A percentile compares a stretch with the other conserved stretches of the same genome.
These are phyloP conservation scores for Boletus holoroseus DNA, from an alignment of 1,284 basidiomycete genomes.

Conservation along the genomic window DNA sequence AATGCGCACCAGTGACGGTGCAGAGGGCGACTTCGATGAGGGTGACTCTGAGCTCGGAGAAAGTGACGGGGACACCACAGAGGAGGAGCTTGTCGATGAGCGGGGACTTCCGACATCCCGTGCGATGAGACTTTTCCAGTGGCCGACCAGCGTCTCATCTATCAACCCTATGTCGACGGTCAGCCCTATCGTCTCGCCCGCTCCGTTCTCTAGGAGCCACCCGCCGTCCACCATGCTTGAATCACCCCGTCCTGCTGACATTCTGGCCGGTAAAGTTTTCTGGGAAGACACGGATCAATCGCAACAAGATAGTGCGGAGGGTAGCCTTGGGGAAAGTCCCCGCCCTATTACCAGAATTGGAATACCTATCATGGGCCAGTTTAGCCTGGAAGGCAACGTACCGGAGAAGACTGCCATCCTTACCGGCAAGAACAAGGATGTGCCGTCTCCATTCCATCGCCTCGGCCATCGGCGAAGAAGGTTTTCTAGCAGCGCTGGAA, in stretches of 20 bases:
- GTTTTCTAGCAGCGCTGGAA: constrained; percentile 31
- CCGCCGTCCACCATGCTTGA: constrained; percentile 33
- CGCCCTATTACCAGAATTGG: constrained; percentile 24
- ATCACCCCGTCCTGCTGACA: constrained; percentile 58
- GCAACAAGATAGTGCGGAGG: constrained; percentile 34
- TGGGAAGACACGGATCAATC: constrained; percentile 43
- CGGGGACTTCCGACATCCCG: constrained; percentile 66
- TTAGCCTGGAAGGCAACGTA: constrained; percentile 35
- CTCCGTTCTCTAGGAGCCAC: constrained; percentile 34
- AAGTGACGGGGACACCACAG: constrained; percentile 59
- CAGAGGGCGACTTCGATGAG: constrained; percentile 31
- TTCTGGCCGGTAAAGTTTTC: constrained; percentile 53
- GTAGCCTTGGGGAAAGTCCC: constrained; percentile 24
- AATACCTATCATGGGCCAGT: constrained; percentile 54
- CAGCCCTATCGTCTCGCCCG: constrained; percentile 48
- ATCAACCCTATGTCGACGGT: constrained; percentile 71
- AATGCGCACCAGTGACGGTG: constrained; percentile 40
- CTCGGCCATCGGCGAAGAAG: constrained; percentile 37
- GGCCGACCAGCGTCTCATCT: constrained; percentile 56
- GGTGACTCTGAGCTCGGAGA: constrained; percentile 39
- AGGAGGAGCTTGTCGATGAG: constrained; percentile 71
- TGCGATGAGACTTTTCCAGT: constrained; percentile 64
- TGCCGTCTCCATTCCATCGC: constrained; percentile 65
- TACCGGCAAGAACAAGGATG: constrained; percentile 47
- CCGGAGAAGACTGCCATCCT: constrained; percentile 49